A percentile compares a stretch with the other conserved stretches of the same genome.
Evolutionary conservation across 108 stramenopile species (phyloP).

Genomic region (Epithemia pelagica): DNA sequence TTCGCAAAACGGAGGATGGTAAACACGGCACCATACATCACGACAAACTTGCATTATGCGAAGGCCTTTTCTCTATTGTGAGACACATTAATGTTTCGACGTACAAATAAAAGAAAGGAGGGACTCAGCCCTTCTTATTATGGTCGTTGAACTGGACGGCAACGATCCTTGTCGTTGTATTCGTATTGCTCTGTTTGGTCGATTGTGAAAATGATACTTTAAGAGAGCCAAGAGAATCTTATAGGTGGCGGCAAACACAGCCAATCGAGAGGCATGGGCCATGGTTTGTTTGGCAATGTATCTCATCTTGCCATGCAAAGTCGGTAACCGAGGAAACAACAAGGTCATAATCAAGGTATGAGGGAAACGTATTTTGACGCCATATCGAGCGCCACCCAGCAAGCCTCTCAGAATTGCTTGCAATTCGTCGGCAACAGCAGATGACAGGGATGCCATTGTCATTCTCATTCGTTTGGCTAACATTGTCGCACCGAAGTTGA

Average conservation of each 20-base stretch:
- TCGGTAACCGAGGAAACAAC: conserved; percentile 53
- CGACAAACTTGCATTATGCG: too few species aligned
- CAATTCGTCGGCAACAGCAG: conserved; percentile 48
- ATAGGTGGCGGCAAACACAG: conserved; percentile 76
- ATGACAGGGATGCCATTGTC: too few species aligned
- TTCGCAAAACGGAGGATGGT: too few species aligned
- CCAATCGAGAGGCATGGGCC: conserved; percentile 67
- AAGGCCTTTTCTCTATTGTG: too few species aligned
- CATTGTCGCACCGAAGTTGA: too few species aligned
- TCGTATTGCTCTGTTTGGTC: too few species aligned
- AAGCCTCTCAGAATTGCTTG: conserved; percentile 54
- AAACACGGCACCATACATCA: too few species aligned
- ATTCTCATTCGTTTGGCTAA: too few species aligned
- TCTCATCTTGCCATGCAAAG: conserved; percentile 42
- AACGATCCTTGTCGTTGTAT: too few species aligned
- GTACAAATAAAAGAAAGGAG: neutral
- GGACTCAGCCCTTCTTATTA: conserved; percentile 4
- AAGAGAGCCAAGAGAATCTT: conserved; percentile 55
- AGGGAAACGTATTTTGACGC: conserved; percentile 76
- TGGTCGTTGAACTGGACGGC: too few species aligned
- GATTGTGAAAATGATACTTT: conserved; percentile 18
- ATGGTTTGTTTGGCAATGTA: conserved; percentile 41
- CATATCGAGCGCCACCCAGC: conserved; percentile 74
- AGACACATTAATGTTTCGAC: too few species aligned
- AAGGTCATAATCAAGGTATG: conserved; percentile 80